Evolutionary conservation across 78 protist species (phyloP).

Genomic region (Creolimax fragrantissima): DNA sequence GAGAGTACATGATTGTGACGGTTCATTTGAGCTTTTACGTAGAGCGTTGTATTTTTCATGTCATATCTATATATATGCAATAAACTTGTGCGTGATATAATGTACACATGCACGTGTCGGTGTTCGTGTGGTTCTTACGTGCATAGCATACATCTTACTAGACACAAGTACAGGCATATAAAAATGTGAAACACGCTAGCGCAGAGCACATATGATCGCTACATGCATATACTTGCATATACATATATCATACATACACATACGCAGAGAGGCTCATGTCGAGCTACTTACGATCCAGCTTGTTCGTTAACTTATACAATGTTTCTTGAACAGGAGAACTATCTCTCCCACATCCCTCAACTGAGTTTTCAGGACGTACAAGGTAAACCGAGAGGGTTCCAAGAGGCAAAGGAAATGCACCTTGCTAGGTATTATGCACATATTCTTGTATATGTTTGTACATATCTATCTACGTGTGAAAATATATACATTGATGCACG

Average conservation of each 20-base stretch:
- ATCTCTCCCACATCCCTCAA: background rate
- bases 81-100: too few relatives aligned
- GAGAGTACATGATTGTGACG: background rate
- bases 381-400: background rate
- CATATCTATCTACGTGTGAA: background rate
- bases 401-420: background rate
- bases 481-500: background rate
- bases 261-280: background rate
- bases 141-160: background rate
- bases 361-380: background rate
- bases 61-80: too few relatives aligned
- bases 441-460: background rate
- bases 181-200: background rate
- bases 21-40: background rate
- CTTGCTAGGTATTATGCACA: background rate
- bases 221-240: background rate
- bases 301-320: background rate
- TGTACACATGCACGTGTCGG: too few relatives aligned
- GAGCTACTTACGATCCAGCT: background rate
- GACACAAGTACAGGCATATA: background rate
- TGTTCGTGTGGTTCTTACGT: too few relatives aligned
- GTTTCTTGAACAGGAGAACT: background rate
- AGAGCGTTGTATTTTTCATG: too few relatives aligned
- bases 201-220: background rate
- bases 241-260: background rate